These are phyloP conservation scores for Eimeria mitis DNA, from an alignment of 169 alveolate genomes.

Conservation along the genomic window DNA sequence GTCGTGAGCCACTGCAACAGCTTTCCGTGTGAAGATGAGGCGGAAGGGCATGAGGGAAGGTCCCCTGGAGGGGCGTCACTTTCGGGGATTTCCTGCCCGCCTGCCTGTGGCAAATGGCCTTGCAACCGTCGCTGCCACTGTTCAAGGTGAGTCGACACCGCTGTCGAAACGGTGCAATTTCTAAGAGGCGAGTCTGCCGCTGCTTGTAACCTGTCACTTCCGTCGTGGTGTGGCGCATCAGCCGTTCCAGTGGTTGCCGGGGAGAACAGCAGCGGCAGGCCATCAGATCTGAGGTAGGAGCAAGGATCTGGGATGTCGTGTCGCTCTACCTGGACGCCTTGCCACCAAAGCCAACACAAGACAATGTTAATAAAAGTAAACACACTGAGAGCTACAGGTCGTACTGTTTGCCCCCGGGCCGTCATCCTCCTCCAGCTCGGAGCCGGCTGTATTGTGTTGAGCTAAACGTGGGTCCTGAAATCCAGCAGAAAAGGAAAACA, in stretches of 20 bases:
- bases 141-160: not conserved
- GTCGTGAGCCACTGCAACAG: constrained; percentile 38
- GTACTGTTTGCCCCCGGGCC: constrained; percentile 45
- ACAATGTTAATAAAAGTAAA: not conserved
- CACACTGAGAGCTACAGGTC: constrained; percentile 47
- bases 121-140: constrained; percentile 19
- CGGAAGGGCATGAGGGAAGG: not conserved
- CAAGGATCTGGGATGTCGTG: constrained; percentile 59
- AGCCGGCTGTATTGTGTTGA: not conserved
- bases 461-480: not conserved
- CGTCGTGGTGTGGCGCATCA: not conserved
- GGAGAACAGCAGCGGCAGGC: not conserved
- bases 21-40: constrained; percentile 21
- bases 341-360: constrained; percentile 59
- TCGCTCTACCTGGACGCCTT: constrained; percentile 33
- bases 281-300: not conserved
- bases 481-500: not conserved
- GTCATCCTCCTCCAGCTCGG: constrained; percentile 24
- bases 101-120: not conserved
- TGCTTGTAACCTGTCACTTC: not conserved
- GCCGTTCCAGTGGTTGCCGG: not conserved
- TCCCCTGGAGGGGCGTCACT: not conserved
- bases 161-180: not conserved
- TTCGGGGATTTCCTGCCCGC: not conserved
- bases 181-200: not conserved